Conservation (phyloP, 345 rosid species). For the Acer negundo region DNA sequence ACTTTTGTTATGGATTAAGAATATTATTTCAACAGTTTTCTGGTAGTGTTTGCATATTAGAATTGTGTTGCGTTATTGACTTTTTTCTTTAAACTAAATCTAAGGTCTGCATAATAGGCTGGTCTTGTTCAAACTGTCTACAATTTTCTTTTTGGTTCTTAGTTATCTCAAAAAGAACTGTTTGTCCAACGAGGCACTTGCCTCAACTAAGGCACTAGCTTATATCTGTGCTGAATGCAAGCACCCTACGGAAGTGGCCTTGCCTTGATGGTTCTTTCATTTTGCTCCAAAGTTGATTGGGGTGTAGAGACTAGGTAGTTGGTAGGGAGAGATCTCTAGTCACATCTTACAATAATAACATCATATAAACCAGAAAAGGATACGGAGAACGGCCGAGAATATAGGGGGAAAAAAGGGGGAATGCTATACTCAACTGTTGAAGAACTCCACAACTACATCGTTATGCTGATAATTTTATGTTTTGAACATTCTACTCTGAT, state of each 20-base stretch:
- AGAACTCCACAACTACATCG: neutral
- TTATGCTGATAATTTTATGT: neutral
- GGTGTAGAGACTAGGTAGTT: neutral
- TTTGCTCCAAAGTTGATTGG: neutral
- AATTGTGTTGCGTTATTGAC: neutral
- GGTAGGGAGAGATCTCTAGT: too few species aligned
- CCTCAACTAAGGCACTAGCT: too few species aligned
- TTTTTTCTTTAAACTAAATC: neutral
- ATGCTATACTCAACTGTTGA: neutral
- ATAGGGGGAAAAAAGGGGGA: neutral
- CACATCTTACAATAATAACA: neutral
- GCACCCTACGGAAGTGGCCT: too few species aligned
- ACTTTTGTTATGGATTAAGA: conserved; percentile 1
- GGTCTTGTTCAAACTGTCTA: neutral
- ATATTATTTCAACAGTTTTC: neutral
- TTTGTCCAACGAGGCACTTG: neutral
- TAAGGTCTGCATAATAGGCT: neutral
- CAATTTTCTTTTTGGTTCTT: neutral
- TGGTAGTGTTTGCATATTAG: neutral
- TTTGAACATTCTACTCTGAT: neutral
- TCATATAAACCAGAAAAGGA: too few species aligned
- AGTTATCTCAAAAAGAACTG: neutral
- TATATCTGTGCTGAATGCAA: neutral
- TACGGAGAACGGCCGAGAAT: too few species aligned
- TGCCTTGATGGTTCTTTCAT: neutral